These are phyloP conservation scores for Dicorynia guianensis DNA, from an alignment of 306 rosid genomes.

Conservation along the genomic window DNA sequence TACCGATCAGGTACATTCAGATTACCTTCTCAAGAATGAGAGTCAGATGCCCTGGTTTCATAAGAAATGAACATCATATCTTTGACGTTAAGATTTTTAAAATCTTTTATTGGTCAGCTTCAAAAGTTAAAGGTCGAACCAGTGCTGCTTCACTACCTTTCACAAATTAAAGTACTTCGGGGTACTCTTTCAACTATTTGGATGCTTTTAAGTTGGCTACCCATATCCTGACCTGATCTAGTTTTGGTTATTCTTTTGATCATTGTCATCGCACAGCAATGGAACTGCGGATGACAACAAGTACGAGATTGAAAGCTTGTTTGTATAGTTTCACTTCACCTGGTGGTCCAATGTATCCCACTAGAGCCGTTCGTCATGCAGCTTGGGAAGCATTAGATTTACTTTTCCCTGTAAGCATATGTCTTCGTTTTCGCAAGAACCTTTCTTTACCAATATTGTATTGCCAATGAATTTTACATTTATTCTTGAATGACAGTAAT, in stretches of 20 bases:
- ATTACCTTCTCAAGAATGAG: conserved; percentile 15
- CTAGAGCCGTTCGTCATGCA: conserved; percentile 98
- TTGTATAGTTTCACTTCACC: conserved; percentile 92
- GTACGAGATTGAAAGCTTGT: conserved; percentile 91
- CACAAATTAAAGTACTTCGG: conserved; percentile 72
- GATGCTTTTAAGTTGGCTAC: conserved; percentile 37
- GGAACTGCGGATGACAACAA: conserved; percentile 95
- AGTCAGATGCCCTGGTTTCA: conserved; percentile 14
- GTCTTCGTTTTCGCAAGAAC: neutral
- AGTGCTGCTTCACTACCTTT: conserved; percentile 88
- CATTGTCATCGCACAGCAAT: conserved; percentile 59
- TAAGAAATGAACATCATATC: conserved; percentile 27
- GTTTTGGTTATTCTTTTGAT: conserved; percentile 31
- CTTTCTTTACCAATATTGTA: neutral
- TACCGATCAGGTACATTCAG: conserved; percentile 78
- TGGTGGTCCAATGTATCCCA: conserved; percentile 98
- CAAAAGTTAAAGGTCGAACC: conserved; percentile 97
- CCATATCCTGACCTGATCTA: conserved; percentile 30
- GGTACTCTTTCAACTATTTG: conserved; percentile 56
- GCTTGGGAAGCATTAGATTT: conserved; percentile 97
- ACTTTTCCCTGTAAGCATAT: conserved; percentile 81
- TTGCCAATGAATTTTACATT: neutral
- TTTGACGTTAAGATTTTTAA: neutral
- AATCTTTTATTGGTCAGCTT: conserved; percentile 65
- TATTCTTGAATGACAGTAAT: neutral